phyloP scores from a whole-genome alignment of 2,329 filamentous ascomycete genomes.

The Fusarium incarnatum region DNA sequence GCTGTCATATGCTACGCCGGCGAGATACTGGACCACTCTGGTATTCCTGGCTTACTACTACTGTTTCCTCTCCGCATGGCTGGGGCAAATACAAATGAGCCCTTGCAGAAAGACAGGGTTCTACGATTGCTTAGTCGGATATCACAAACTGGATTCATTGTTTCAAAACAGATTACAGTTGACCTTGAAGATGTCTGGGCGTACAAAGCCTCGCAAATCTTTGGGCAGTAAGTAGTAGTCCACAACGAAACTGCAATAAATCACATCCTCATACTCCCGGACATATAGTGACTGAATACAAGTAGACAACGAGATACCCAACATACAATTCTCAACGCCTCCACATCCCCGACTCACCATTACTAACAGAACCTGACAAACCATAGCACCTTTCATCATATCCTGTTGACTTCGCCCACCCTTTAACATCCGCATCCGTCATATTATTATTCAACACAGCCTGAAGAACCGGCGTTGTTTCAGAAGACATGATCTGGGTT shows the following conservation, averaged over 20 bases:
- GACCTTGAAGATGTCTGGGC: constrained; percentile 44
- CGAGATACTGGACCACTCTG: constrained; percentile 7
- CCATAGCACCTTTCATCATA: background rate
- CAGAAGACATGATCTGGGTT: constrained; percentile 11
- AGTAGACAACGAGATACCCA: background rate
- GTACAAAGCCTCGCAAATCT: background rate
- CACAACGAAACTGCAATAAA: too few species aligned
- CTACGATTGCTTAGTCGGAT: constrained; percentile 18
- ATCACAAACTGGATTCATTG: constrained; percentile 39
- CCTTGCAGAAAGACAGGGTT: background rate
- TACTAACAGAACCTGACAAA: background rate
- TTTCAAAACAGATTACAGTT: constrained; percentile 36
- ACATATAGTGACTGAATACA: fast-evolving
- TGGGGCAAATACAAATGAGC: constrained; percentile 8
- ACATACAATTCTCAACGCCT: background rate
- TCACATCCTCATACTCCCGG: fast-evolving
- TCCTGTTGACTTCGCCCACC: background rate
- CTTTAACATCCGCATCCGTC: constrained; percentile 11
- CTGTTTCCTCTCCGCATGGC: constrained; percentile 45
- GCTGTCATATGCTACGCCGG: background rate
- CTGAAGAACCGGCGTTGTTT: constrained; percentile 9
- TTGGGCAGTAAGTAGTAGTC: too few species aligned
- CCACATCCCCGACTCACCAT: background rate
- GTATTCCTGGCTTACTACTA: constrained; percentile 33
- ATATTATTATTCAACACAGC: background rate